Evolutionary conservation across 345 rosid genomes (phyloP).

Genomic region (Boechera divaricarpa): DNA sequence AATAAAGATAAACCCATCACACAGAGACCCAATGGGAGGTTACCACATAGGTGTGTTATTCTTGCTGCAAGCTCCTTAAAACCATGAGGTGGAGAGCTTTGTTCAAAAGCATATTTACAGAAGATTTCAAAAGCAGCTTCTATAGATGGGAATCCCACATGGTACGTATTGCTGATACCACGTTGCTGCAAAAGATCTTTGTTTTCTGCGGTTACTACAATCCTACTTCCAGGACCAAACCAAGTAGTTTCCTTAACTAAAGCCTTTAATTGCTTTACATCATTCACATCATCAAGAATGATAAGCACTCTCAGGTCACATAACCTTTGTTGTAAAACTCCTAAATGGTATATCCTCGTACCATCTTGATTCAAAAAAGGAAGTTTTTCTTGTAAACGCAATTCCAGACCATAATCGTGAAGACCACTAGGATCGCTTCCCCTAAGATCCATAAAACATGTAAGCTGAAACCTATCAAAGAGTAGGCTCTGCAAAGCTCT

Average conservation of each 20-base stretch:
- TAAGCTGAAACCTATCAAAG: neutral
- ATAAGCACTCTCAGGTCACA: slow-evolving; percentile 40
- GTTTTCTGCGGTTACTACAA: slow-evolving; percentile 7
- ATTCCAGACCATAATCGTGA: neutral
- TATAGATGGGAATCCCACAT: neutral
- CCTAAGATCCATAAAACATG: no score
- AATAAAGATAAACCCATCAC: slow-evolving; percentile 16
- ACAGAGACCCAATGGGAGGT: neutral
- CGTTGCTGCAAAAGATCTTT: neutral
- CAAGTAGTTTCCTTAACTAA: neutral
- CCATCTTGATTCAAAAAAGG: slow-evolving; percentile 21
- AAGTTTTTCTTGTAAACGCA: slow-evolving; percentile 20
- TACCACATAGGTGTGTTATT: neutral
- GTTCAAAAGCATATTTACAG: neutral
- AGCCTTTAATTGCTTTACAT: neutral
- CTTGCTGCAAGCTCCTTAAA: neutral
- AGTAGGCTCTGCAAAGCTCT: neutral
- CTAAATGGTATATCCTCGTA: neutral
- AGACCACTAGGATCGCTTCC: no score
- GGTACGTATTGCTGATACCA: neutral
- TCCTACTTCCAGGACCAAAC: slow-evolving; percentile 31
- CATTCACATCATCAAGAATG: slow-evolving; percentile 35
- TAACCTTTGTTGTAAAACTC: neutral
- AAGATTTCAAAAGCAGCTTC: slow-evolving; percentile 1
- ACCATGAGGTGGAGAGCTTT: neutral